Percentiles rank a stretch among this genome's conserved stretches.
These are phyloP conservation scores for Papilionanthe hybrid DNA, from an alignment of 116 monocot species.

Conservation along the genomic window DNA sequence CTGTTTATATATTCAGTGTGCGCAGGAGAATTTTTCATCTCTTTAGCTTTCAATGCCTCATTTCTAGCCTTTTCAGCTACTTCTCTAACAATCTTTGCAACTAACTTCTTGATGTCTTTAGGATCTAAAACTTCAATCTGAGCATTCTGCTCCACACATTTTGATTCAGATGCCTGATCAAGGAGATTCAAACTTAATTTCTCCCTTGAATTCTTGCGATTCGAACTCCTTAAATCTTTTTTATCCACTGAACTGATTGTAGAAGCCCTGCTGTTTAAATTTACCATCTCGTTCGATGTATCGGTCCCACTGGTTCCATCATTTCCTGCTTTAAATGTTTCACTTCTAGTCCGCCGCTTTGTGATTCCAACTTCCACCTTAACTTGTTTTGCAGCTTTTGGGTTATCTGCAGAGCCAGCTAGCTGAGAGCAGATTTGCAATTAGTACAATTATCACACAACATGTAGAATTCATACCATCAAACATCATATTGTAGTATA, in stretches of 20 bases:
- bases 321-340: slow-evolving; percentile 7
- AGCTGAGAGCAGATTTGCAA: slow-evolving; percentile 5
- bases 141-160: background rate
- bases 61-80: slow-evolving; percentile 8
- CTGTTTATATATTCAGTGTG: background rate
- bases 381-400: slow-evolving; percentile 2
- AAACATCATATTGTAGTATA: background rate
- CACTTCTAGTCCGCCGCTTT: background rate
- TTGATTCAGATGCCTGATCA: background rate
- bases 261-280: slow-evolving; percentile 3
- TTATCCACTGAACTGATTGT: background rate
- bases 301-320: background rate
- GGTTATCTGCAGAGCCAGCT: background rate
- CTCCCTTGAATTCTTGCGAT: background rate
- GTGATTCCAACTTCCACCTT: background rate
- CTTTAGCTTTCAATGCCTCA: background rate
- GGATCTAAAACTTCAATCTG: background rate
- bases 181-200: background rate
- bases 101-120: slow-evolving; percentile 11
- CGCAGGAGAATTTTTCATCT: background rate
- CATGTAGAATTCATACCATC: background rate
- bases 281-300: background rate
- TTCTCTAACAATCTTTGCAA: slow-evolving; percentile 9
- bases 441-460: background rate
- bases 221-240: background rate